Evolutionary conservation across 257 asterid genomes (phyloP).

Genomic region (Capsicum rhomboideum): DNA sequence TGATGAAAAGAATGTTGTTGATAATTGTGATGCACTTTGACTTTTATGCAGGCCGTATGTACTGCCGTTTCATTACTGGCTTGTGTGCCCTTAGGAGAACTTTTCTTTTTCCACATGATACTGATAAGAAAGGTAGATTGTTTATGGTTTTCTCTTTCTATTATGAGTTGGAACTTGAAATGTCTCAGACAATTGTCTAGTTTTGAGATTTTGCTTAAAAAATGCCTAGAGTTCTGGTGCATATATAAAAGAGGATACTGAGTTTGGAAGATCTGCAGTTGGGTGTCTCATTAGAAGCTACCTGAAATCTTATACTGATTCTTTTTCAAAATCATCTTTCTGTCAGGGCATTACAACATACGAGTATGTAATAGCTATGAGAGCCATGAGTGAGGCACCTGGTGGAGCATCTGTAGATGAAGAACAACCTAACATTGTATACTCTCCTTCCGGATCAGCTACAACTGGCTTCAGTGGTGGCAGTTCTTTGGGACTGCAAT

Average conservation of each 20-base stretch:
- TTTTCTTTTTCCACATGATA: conserved; percentile 97
- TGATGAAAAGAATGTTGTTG: not conserved
- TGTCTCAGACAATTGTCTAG: not conserved
- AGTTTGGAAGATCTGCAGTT: not conserved
- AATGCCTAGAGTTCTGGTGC: not conserved
- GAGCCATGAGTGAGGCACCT: conserved; percentile 95
- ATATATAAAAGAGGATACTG: not conserved
- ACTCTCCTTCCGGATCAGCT: conserved; percentile 91
- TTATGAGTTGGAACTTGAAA: not conserved
- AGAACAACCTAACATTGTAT: conserved; percentile 60
- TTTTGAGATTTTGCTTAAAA: not conserved
- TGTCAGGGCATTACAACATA: conserved; percentile 88
- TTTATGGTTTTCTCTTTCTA: conserved; percentile 3
- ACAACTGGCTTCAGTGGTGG: conserved; percentile 97
- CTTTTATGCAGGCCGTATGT: conserved; percentile 67
- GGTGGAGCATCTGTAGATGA: conserved; percentile 74
- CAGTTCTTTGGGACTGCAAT: conserved; percentile 94
- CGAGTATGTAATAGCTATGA: conserved; percentile 96
- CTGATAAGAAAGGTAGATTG: conserved; percentile 70
- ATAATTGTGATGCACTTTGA: conserved; percentile 1
- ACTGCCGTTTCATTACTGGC: conserved; percentile 88
- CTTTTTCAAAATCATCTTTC: conserved; percentile 1
- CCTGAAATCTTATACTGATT: not conserved
- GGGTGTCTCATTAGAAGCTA: not conserved
- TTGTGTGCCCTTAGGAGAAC: conserved; percentile 91